These are phyloP conservation scores for Ligustrum vulgare DNA, from an alignment of 257 asterid species.

Conservation along the genomic window DNA sequence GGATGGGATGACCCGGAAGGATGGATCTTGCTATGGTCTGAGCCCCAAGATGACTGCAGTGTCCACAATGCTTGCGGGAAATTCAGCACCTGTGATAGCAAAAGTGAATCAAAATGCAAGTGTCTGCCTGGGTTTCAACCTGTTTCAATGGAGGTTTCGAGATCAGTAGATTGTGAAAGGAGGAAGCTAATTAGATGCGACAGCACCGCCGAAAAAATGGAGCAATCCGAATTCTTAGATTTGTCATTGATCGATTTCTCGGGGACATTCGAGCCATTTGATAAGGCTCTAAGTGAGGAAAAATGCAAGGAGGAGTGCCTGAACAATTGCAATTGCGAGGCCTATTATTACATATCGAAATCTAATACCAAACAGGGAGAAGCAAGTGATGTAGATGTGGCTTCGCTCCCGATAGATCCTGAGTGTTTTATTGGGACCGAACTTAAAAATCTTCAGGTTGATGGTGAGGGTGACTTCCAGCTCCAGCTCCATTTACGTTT, in stretches of 20 bases:
- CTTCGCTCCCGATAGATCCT: too few species aligned
- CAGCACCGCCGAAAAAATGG: background rate
- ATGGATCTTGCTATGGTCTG: constrained; percentile 27
- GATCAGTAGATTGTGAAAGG: constrained; percentile 23
- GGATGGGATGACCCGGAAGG: background rate
- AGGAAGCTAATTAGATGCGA: constrained; percentile 11
- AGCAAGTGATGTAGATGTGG: too few species aligned
- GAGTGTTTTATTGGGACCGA: constrained; percentile 29
- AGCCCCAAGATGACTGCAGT: constrained; percentile 26
- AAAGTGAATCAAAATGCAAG: constrained; percentile 1
- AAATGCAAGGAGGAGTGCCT: constrained; percentile 32
- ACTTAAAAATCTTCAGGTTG: constrained; percentile 26
- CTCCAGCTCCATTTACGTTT: constrained; percentile 34
- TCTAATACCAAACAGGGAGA: too few species aligned
- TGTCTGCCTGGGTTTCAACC: constrained; percentile 37
- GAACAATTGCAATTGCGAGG: constrained; percentile 25
- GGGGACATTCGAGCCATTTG: background rate
- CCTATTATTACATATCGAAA: too few species aligned
- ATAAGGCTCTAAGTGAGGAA: background rate
- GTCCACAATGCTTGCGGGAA: constrained; percentile 31
- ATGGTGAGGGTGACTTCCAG: background rate
- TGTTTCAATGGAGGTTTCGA: constrained; percentile 12
- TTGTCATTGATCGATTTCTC: background rate
- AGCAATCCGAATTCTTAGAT: constrained; percentile 10
- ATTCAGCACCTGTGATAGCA: constrained; percentile 25